Evolutionary conservation across 768 basidiomycete species (phyloP).

Genomic region (Boletus sp.): DNA sequence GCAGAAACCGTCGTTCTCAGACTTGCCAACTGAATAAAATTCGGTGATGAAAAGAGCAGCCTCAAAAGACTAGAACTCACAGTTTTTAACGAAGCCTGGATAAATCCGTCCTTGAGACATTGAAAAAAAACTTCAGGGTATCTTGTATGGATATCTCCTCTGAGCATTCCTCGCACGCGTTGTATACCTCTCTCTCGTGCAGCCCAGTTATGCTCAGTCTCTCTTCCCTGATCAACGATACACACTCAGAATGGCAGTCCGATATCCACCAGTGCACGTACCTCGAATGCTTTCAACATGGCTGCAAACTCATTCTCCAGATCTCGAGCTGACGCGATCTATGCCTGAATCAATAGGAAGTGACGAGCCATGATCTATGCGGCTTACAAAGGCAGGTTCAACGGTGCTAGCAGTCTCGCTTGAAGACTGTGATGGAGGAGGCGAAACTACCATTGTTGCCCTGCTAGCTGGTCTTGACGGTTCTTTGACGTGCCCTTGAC

Average conservation of each 20-base stretch:
- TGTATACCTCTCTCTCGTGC: slow-evolving; percentile 74
- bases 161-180: slow-evolving; percentile 85
- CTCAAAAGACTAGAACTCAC: slow-evolving; percentile 44
- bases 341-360: slow-evolving; percentile 3
- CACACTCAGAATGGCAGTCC: neutral
- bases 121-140: slow-evolving; percentile 73
- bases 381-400: slow-evolving; percentile 67
- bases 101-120: slow-evolving; percentile 72
- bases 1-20: slow-evolving; percentile 87
- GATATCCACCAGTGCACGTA: slow-evolving; percentile 29
- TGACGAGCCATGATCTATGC: neutral
- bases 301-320: slow-evolving; percentile 79
- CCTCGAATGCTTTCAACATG: slow-evolving; percentile 83
- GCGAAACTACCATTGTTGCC: slow-evolving; percentile 43
- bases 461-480: slow-evolving; percentile 60
- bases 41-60: neutral
- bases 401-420: slow-evolving; percentile 47
- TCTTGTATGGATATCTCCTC: slow-evolving; percentile 75
- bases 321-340: slow-evolving; percentile 86
- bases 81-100: slow-evolving; percentile 82
- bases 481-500: slow-evolving; percentile 50
- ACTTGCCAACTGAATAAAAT: slow-evolving; percentile 63
- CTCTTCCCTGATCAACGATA: slow-evolving; percentile 68
- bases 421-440: slow-evolving; percentile 41
- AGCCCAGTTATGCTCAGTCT: slow-evolving; percentile 96